These are phyloP conservation scores for Sideroxylon spinosum DNA, from an alignment of 179 eudicot genomes.

Conservation along the genomic window DNA sequence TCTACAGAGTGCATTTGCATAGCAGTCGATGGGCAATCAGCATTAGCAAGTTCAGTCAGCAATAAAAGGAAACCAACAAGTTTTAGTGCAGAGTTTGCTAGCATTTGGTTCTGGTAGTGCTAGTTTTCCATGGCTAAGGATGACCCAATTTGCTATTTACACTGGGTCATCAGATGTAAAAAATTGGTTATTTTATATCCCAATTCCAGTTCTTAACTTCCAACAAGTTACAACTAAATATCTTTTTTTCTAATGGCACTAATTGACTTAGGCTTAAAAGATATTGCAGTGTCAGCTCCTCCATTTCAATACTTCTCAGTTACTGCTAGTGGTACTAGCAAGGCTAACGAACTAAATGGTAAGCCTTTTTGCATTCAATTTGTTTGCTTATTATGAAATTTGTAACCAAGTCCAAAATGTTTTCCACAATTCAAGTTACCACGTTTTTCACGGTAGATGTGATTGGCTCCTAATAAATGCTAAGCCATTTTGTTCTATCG, in stretches of 20 bases:
- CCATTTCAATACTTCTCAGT: constrained; percentile 23
- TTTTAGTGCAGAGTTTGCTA: constrained; percentile 29
- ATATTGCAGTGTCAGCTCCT: constrained; percentile 23
- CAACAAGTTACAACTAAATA: background rate
- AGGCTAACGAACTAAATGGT: constrained; percentile 29
- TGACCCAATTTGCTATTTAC: constrained; percentile 66
- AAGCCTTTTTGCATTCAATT: background rate
- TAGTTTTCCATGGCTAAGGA: constrained; percentile 75
- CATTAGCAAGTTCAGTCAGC: constrained; percentile 40
- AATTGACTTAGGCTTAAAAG: constrained; percentile 19
- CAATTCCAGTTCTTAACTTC: background rate
- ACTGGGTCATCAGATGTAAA: constrained; percentile 23
- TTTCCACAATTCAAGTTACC: background rate
- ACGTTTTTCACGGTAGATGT: background rate
- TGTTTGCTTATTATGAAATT: background rate
- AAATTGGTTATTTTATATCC: background rate
- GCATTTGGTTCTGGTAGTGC: constrained; percentile 27
- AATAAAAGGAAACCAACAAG: constrained; percentile 48
- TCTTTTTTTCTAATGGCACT: background rate
- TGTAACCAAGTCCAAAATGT: background rate
- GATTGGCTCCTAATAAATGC: background rate
- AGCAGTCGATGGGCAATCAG: constrained; percentile 44
- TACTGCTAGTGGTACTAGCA: constrained; percentile 14
- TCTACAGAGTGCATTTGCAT: constrained; percentile 30
- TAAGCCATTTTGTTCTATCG: too few relatives aligned